phyloP scores from a whole-genome alignment of 2,329 filamentous ascomycete genomes.

The Sporothrix phasma region DNA sequence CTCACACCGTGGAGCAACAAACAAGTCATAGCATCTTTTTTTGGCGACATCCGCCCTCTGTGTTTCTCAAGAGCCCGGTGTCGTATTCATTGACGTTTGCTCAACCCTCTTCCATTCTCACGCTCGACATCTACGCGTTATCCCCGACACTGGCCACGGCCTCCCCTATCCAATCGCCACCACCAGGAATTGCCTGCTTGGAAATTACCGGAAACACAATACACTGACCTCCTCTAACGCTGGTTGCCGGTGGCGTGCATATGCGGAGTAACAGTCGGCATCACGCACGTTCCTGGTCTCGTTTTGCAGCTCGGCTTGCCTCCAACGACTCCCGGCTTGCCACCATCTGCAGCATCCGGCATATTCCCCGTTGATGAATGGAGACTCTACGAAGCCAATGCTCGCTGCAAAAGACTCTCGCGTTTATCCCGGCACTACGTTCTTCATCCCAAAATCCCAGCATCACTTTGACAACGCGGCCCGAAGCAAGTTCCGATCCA shows the following conservation, averaged over 20 bases:
- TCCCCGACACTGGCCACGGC: neutral
- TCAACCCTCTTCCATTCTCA: neutral
- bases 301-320: neutral
- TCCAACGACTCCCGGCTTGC: neutral
- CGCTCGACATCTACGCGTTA: neutral
- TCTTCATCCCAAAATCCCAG: no score
- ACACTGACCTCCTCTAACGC: neutral
- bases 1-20: neutral
- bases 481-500: neutral
- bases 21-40: neutral
- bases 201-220: neutral
- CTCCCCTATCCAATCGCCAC: neutral
- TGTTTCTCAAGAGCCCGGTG: neutral
- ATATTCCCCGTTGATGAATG: neutral
- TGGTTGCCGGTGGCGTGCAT: constrained; percentile 1
- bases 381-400: no score
- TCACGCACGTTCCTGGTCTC: neutral
- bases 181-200: neutral
- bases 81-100: neutral
- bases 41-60: neutral
- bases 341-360: neutral
- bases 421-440: no score
- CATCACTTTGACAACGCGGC: neutral
- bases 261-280: neutral
- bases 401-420: no score